phyloP scores from a whole-genome alignment of 2,329 filamentous ascomycete genomes.

The Sporothrix brasiliensis region DNA sequence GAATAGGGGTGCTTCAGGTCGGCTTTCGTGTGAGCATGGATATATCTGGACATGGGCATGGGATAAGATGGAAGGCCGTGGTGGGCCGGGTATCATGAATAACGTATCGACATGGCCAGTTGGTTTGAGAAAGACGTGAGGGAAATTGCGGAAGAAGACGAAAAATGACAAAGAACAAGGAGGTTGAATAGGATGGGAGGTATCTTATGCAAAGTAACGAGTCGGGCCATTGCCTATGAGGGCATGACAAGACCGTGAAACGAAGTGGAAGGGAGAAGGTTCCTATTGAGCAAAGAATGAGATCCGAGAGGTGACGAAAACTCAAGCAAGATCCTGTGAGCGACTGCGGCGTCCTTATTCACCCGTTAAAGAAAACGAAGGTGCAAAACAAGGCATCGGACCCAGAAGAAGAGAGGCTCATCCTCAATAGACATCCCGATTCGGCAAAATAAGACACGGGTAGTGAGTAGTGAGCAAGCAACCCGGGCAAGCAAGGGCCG shows the following conservation, averaged over 20 bases:
- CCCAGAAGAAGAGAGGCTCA: background rate
- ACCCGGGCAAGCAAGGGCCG: background rate
- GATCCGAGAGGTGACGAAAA: conserved; percentile 14
- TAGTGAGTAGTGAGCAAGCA: background rate
- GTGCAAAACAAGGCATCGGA: background rate
- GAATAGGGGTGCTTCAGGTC: background rate
- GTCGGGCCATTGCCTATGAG: background rate
- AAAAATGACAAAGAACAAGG: conserved; percentile 11
- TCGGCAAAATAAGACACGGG: background rate
- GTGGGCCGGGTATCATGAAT: conserved; percentile 26
- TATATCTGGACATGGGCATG: background rate
- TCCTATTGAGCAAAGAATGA: conserved; percentile 18
- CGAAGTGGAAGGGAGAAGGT: conserved; percentile 9
- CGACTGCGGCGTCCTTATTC: background rate
- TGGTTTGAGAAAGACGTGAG: too few species aligned
- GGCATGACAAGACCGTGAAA: background rate
- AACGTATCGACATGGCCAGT: conserved; percentile 24
- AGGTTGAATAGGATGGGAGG: background rate
- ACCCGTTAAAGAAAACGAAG: background rate
- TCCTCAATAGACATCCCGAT: background rate
- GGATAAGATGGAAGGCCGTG: background rate
- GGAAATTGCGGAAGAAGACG: background rate
- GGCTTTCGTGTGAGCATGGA: background rate
- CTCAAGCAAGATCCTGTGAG: background rate
- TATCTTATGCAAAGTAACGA: background rate